Evolutionary conservation across 2,329 filamentous ascomycete species (phyloP).

Genomic region (Fusarium nisikadoi): DNA sequence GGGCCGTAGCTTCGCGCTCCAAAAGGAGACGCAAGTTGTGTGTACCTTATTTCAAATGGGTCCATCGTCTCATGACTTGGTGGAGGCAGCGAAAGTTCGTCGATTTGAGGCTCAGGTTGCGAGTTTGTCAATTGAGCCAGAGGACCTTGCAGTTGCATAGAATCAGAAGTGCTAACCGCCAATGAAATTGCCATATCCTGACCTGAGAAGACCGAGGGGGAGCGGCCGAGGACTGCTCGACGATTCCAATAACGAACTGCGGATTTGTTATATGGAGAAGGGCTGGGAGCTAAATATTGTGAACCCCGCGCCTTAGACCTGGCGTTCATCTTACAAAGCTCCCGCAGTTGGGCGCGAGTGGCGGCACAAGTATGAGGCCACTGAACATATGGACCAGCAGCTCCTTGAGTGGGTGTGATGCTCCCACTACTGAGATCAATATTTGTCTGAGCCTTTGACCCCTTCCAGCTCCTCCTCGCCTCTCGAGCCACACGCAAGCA

Average conservation of each 20-base stretch:
- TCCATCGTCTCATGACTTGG: constrained; percentile 37
- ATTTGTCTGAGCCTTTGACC: constrained; percentile 57
- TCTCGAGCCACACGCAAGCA: constrained; percentile 73
- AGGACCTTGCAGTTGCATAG: constrained; percentile 71
- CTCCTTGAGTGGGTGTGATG: constrained; percentile 63
- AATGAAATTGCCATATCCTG: constrained; percentile 73
- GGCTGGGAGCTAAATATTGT: constrained; percentile 62
- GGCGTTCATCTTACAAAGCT: constrained; percentile 69
- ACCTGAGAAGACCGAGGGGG: constrained; percentile 64
- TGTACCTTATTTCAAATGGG: constrained; percentile 41
- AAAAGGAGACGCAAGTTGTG: constrained; percentile 65
- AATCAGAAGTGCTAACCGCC: constrained; percentile 69
- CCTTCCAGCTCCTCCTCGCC: constrained; percentile 74
- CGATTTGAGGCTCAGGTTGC: constrained; percentile 31
- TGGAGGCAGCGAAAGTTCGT: constrained; percentile 38
- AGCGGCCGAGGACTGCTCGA: constrained; percentile 58
- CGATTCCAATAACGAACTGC: constrained; percentile 62
- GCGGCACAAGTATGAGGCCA: constrained; percentile 74
- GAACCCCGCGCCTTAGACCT: constrained; percentile 56
- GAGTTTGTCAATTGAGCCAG: constrained; percentile 68
- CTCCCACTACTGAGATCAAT: constrained; percentile 60
- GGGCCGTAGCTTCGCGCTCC: constrained; percentile 69
- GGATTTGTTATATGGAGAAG: constrained; percentile 65
- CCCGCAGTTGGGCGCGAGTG: constrained; percentile 70
- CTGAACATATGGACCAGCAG: constrained; percentile 61